A percentile compares a stretch with the other conserved stretches of the same genome.
These are phyloP conservation scores for Blastomyces parvus DNA, from an alignment of 2,329 filamentous ascomycete species.

Conservation along the genomic window DNA sequence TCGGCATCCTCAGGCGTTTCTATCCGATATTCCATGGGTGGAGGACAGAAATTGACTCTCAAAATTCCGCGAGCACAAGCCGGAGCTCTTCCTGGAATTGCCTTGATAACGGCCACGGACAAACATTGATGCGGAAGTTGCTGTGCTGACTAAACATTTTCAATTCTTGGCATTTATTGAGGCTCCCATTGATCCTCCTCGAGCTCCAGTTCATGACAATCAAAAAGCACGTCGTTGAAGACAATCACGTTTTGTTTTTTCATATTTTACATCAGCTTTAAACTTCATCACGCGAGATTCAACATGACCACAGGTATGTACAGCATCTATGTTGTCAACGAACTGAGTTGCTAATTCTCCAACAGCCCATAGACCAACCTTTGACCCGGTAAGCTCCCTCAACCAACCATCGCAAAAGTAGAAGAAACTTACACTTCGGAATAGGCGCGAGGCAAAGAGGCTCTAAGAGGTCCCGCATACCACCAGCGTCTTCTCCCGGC, in stretches of 20 bases:
- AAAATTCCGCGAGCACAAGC: neutral
- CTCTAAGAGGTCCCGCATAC: slow-evolving; percentile 83
- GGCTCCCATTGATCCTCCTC: neutral
- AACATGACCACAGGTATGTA: slow-evolving; percentile 37
- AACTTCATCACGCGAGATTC: slow-evolving; percentile 4
- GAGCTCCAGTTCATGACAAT: neutral
- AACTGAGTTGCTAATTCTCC: slow-evolving; percentile 20
- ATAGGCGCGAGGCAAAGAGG: slow-evolving; percentile 86
- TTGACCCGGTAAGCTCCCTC: slow-evolving; percentile 62
- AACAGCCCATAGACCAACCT: slow-evolving; percentile 72
- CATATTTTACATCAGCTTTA: neutral
- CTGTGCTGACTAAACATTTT: neutral
- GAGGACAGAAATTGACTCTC: neutral
- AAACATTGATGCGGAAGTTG: neutral
- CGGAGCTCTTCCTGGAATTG: neutral
- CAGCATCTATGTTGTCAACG: neutral
- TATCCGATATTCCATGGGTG: slow-evolving; percentile 10
- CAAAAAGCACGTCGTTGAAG: neutral
- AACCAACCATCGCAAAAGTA: slow-evolving; percentile 14
- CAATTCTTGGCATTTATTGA: neutral
- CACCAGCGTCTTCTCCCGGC: slow-evolving; percentile 92
- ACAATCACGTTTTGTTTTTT: neutral
- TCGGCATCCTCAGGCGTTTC: slow-evolving; percentile 12
- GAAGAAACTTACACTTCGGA: slow-evolving; percentile 20
- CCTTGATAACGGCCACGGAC: neutral